These are phyloP conservation scores for Gloeopeniophorella convolvens DNA, from an alignment of 768 basidiomycete genomes.

Conservation along the genomic window DNA sequence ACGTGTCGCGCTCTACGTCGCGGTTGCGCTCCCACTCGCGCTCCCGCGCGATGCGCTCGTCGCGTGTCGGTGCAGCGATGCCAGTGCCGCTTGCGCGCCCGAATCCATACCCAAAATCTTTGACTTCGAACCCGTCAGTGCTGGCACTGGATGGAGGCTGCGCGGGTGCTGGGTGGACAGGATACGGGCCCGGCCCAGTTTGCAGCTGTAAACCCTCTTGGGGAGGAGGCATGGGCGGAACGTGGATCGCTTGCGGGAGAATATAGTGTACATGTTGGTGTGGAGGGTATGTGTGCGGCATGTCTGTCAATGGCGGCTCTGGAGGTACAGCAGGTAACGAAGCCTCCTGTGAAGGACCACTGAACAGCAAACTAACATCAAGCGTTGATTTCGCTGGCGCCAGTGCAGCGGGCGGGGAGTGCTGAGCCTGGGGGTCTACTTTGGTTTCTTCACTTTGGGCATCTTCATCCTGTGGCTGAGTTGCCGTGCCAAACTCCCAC, in stretches of 20 bases:
- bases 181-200: constrained; percentile 14
- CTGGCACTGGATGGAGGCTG: constrained; percentile 12
- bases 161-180: constrained; percentile 9
- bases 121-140: constrained; percentile 46
- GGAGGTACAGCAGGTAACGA: not conserved
- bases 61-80: constrained; percentile 28
- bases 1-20: constrained; percentile 21
- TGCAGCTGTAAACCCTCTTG: constrained; percentile 16
- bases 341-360: constrained; percentile 7
- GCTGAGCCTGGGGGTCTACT: not conserved
- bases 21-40: constrained; percentile 28
- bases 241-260: constrained; percentile 6
- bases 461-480: constrained; percentile 2
- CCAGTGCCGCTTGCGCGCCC: constrained; percentile 38
- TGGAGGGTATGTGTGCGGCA: constrained; percentile 8
- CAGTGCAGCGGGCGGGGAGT: not conserved
- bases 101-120: constrained; percentile 60
- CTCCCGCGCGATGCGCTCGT: constrained; percentile 25
- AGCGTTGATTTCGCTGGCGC: constrained; percentile 3
- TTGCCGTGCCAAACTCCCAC: constrained; percentile 56
- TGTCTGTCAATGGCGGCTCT: constrained; percentile 8
- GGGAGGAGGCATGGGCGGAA: constrained; percentile 1
- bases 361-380: constrained; percentile 15
- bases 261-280: constrained; percentile 10
- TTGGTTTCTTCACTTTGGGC: constrained; percentile 4